These are phyloP conservation scores for Chamaenerion angustifolium DNA, from an alignment of 345 rosid species.

Conservation along the genomic window DNA sequence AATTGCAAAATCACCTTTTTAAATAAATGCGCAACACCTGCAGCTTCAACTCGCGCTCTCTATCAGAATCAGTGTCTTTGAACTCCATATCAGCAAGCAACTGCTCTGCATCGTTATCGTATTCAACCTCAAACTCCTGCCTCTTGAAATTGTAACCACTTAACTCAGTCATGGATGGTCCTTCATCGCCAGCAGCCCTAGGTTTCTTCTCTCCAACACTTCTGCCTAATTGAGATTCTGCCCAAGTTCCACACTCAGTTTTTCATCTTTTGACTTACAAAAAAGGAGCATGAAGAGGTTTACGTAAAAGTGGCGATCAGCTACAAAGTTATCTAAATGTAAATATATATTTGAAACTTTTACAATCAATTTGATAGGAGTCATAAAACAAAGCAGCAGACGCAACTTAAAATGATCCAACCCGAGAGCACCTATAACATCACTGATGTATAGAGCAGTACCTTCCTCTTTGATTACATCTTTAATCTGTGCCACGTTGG, in stretches of 20 bases:
- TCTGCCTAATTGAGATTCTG: constrained; percentile 62
- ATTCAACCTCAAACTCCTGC: constrained; percentile 87
- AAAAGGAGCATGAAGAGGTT: background rate
- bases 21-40: constrained; percentile 71
- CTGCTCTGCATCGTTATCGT: constrained; percentile 94
- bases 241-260: constrained; percentile 6
- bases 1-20: constrained; percentile 34
- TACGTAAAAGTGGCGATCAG: no score
- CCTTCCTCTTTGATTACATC: constrained; percentile 62
- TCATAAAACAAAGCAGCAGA: no score
- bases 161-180: constrained; percentile 55
- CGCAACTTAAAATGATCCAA: no score
- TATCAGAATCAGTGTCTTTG: constrained; percentile 55
- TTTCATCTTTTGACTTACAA: background rate
- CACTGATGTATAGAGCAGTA: constrained; percentile 13
- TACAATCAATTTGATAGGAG: no score
- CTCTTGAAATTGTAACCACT: constrained; percentile 88
- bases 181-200: constrained; percentile 53
- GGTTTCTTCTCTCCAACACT: constrained; percentile 85
- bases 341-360: no score
- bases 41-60: constrained; percentile 68
- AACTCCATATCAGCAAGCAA: constrained; percentile 93
- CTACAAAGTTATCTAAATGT: no score
- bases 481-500: constrained; percentile 31
- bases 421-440: no score